Evolutionary conservation across 2,329 filamentous ascomycete genomes (phyloP).

Genomic region (Chrysoporthe austroafricana): DNA sequence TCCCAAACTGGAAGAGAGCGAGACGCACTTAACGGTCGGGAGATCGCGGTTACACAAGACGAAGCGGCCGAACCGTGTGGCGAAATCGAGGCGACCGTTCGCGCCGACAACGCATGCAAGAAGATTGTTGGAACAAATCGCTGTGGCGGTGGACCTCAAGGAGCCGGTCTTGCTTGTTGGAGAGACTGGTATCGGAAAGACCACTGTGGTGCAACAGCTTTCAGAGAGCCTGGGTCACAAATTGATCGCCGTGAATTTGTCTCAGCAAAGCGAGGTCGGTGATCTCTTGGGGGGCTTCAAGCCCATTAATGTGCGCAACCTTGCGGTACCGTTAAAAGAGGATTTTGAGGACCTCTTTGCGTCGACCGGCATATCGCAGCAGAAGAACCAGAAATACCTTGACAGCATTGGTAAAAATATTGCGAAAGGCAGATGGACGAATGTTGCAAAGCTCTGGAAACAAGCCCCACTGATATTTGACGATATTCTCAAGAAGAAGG

Average conservation of each 20-base stretch:
- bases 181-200: slow-evolving; percentile 98
- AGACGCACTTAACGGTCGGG: slow-evolving; percentile 65
- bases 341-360: slow-evolving; percentile 91
- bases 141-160: slow-evolving; percentile 77
- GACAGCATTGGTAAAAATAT: slow-evolving; percentile 80
- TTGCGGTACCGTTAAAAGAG: slow-evolving; percentile 88
- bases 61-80: slow-evolving; percentile 52
- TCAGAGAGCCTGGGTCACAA: slow-evolving; percentile 83
- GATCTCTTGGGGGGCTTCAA: slow-evolving; percentile 96
- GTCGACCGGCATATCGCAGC: slow-evolving; percentile 80
- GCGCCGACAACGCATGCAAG: slow-evolving; percentile 87
- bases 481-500: slow-evolving; percentile 63
- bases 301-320: slow-evolving; percentile 84
- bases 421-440: slow-evolving; percentile 83
- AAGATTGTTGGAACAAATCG: slow-evolving; percentile 84
- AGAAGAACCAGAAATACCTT: slow-evolving; percentile 86
- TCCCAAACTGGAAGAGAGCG: slow-evolving; percentile 68
- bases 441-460: slow-evolving; percentile 82
- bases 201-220: slow-evolving; percentile 91
- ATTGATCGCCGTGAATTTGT: slow-evolving; percentile 91
- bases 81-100: slow-evolving; percentile 69
- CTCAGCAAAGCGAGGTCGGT: slow-evolving; percentile 96
- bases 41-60: slow-evolving; percentile 66
- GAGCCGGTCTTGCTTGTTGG: slow-evolving; percentile 95
- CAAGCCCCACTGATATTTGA: slow-evolving; percentile 89